Conservation (phyloP, 2,329 filamentous ascomycete species). For the Arthrinium phaeospermum region DNA sequence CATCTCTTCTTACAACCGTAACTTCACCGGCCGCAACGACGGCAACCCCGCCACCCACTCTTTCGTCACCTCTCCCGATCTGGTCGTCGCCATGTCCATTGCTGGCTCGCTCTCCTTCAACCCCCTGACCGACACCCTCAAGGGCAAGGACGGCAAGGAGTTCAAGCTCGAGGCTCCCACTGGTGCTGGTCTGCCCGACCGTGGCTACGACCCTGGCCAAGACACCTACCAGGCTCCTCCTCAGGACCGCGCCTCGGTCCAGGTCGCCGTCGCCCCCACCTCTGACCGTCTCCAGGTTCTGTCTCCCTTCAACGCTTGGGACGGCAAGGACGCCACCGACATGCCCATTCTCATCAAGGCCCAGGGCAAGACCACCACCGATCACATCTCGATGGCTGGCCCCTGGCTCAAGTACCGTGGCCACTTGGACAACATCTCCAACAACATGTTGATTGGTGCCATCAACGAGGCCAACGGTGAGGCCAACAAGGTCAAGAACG, state of each 20-base stretch:
- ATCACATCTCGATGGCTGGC: constrained; percentile 96
- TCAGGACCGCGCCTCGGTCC: constrained; percentile 72
- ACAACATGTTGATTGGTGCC: constrained; percentile 99
- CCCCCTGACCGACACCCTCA: constrained; percentile 88
- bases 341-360: constrained; percentile 96
- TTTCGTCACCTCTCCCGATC: constrained; percentile 89
- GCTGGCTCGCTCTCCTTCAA: constrained; percentile 92
- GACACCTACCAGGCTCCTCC: constrained; percentile 98
- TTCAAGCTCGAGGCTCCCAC: constrained; percentile 84
- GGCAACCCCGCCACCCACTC: constrained; percentile 94
- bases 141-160: constrained; percentile 95
- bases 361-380: constrained; percentile 94
- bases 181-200: constrained; percentile 78
- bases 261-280: constrained; percentile 82
- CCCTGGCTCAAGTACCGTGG: constrained; percentile 99
- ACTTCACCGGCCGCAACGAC: constrained; percentile 98
- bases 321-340: constrained; percentile 85
- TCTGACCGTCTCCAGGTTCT: constrained; percentile 96
- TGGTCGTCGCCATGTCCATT: constrained; percentile 85
- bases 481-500: constrained; percentile 97
- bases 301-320: constrained; percentile 83
- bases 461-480: constrained; percentile 95
- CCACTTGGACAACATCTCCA: constrained; percentile 98
- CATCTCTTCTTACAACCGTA: constrained; percentile 98
- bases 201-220: constrained; percentile 87